A percentile compares a stretch with the other conserved stretches of the same genome.
Evolutionary conservation across 805 yeast species (phyloP).

Genomic region (Isabelozyma rhagii): DNA sequence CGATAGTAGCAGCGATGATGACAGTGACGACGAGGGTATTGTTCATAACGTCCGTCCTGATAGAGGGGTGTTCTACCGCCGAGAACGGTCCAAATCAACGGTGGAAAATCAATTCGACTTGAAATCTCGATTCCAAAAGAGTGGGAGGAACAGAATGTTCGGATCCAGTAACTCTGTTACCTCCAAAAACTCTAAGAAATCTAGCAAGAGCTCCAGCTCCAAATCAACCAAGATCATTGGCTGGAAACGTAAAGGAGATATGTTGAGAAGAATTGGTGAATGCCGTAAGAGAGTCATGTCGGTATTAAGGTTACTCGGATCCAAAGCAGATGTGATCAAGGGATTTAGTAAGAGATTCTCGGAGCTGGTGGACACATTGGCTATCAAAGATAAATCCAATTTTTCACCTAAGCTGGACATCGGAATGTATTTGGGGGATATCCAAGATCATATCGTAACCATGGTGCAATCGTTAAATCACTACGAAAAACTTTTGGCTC

Average conservation of each 20-base stretch:
- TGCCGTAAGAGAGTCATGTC: slow-evolving; percentile 94
- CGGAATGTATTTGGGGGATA: slow-evolving; percentile 93
- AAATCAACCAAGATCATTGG: slow-evolving; percentile 48
- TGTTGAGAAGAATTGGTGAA: slow-evolving; percentile 93
- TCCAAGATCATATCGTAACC: slow-evolving; percentile 95
- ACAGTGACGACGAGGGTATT: slow-evolving; percentile 23
- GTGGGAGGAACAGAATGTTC: not conserved
- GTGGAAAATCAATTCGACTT: slow-evolving; percentile 22
- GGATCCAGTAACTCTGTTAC: not conserved
- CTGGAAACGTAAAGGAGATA: slow-evolving; percentile 92
- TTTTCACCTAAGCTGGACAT: slow-evolving; percentile 54
- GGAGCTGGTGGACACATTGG: slow-evolving; percentile 39
- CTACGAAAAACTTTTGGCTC: slow-evolving; percentile 86
- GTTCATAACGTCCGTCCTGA: slow-evolving; percentile 4
- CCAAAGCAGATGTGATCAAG: slow-evolving; percentile 96
- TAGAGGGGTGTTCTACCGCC: slow-evolving; percentile 23
- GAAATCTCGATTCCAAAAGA: not conserved
- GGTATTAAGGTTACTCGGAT: slow-evolving; percentile 74
- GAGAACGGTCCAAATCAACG: slow-evolving; percentile 36
- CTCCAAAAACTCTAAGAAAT: slow-evolving; percentile 7
- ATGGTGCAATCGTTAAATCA: slow-evolving; percentile 96
- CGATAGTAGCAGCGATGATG: slow-evolving; percentile 24
- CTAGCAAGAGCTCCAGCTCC: slow-evolving; percentile 31
- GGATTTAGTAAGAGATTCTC: slow-evolving; percentile 91
- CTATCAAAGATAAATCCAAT: slow-evolving; percentile 73